Evolutionary conservation across 139 green algal genomes (phyloP), one percentile per base, ranked within the genome.

Genomic region (Coccomyxa sp.): DNA sequence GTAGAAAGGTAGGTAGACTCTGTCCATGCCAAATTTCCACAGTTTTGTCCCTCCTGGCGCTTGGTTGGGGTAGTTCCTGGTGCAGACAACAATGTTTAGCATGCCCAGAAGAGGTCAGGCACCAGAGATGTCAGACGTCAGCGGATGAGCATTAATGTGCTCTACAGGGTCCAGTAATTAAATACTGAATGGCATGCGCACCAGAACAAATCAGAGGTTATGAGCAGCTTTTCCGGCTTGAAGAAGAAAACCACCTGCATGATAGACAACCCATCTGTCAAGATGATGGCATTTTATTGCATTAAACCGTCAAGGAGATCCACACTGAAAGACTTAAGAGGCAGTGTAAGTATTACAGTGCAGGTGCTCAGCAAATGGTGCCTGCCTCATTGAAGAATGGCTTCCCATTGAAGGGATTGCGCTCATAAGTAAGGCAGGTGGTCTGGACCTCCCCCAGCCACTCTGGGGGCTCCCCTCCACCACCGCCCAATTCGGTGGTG

Each of bases 351-450:
- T 28, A 7, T 51, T 51, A 71, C 9, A 9, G n/a, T 79, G 74
- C 30, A 31, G 27, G 67, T 30, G 74, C 74, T 58, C 18, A 23
- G 74, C 7, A 10, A 58, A 79, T 21, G 71, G 45, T 30, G 17
- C 75, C 23, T 13, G 88, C 90, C 87, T 94, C 90, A 77, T 94
- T 94, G 86, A 94, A 94, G 82, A 94, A 94, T 13, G 90, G 86
- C 79, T 89, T 88, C 13, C 58, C 38, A 28, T 74, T 87, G 23
- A 94, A 85, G 13, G 89, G 89, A 38, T 90, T 90, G 67, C 78
- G 51, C 82, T 94, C 90, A 83, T 85, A 91, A 68, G 87, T 76
- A 12, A 93, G 84, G 32, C 82, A 87, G 31, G 80, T 85, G 17
- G 83, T 58, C 79, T 85, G 81, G 15, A 90, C 80, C 74, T 94